phyloP scores from a whole-genome alignment of 108 stramenopile genomes.

The Cyclotella distinguenda region DNA sequence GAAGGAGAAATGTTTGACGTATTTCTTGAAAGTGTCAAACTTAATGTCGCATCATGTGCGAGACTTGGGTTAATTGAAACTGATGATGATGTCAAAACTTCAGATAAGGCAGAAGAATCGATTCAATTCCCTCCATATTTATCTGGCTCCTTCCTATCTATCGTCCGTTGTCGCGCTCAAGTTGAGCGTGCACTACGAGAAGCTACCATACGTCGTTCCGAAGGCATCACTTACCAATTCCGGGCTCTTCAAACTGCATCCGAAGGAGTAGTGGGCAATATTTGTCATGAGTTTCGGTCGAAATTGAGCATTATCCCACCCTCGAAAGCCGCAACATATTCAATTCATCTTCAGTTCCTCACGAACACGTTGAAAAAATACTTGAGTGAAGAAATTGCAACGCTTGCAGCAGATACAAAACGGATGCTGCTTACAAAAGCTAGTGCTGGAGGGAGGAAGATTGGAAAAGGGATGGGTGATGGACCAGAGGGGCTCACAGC shows the following conservation, averaged over 20 bases:
- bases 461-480: conserved; percentile 50
- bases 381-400: conserved; percentile 51
- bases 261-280: conserved; percentile 79
- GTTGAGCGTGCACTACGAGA: conserved; percentile 81
- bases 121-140: conserved; percentile 75
- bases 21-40: conserved; percentile 72
- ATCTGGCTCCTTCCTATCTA: conserved; percentile 76
- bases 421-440: conserved; percentile 66
- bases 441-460: conserved; percentile 52
- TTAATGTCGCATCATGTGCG: conserved; percentile 58
- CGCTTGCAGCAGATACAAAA: conserved; percentile 58
- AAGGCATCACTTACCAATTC: conserved; percentile 70
- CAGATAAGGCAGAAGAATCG: conserved; percentile 27
- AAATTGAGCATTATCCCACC: conserved; percentile 64
- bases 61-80: conserved; percentile 64
- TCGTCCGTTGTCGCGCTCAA: conserved; percentile 85
- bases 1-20: conserved; percentile 88
- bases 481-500: conserved; percentile 85
- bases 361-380: conserved; percentile 75
- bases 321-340: conserved; percentile 67
- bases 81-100: conserved; percentile 6
- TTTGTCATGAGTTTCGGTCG: conserved; percentile 70
- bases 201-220: conserved; percentile 61
- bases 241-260: conserved; percentile 82
- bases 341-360: conserved; percentile 80